Evolutionary conservation across 495 filamentous ascomycete species (phyloP).

Genomic region (Podospora comata): DNA sequence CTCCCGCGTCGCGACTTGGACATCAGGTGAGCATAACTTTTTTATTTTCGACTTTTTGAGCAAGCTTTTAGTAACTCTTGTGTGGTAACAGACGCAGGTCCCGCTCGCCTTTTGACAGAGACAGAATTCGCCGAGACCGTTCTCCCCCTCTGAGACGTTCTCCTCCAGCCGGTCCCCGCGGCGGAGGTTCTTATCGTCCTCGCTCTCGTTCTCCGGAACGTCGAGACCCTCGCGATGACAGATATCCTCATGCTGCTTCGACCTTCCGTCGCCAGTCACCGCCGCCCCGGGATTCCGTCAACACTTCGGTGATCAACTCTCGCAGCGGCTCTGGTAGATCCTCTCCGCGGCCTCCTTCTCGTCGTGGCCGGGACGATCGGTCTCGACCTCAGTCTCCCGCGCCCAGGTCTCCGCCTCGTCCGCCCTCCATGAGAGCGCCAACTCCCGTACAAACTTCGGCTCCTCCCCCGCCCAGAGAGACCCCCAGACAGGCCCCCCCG

Average conservation of each 20-base stretch:
- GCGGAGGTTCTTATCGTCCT: slow-evolving; percentile 40
- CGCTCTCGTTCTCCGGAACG: slow-evolving; percentile 45
- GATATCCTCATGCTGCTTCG: slow-evolving; percentile 29
- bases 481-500: slow-evolving; percentile 28
- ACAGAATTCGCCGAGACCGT: slow-evolving; percentile 40
- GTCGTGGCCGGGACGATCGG: slow-evolving; percentile 41
- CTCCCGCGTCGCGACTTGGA: slow-evolving; percentile 29
- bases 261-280: slow-evolving; percentile 41
- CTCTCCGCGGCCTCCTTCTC: slow-evolving; percentile 41
- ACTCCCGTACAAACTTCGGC: slow-evolving; percentile 30
- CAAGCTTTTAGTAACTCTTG: slow-evolving; percentile 7
- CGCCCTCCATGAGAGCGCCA: slow-evolving; percentile 13
- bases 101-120: slow-evolving; percentile 47
- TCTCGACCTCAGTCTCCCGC: slow-evolving; percentile 41
- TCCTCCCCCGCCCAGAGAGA: slow-evolving; percentile 25
- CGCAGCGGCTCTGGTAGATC: slow-evolving; percentile 43
- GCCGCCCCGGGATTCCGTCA: slow-evolving; percentile 41
- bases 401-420: slow-evolving; percentile 7
- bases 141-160: slow-evolving; percentile 40
- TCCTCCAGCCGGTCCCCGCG: slow-evolving; percentile 31
- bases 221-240: slow-evolving; percentile 43
- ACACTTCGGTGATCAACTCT: slow-evolving; percentile 43
- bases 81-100: slow-evolving; percentile 40
- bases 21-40: slow-evolving; percentile 18
- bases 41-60: neutral